Percentiles rank a stretch among this genome's conserved stretches.
Evolutionary conservation across 2,329 filamentous ascomycete genomes (phyloP).

Genomic region (Huntiella bhutanensis): DNA sequence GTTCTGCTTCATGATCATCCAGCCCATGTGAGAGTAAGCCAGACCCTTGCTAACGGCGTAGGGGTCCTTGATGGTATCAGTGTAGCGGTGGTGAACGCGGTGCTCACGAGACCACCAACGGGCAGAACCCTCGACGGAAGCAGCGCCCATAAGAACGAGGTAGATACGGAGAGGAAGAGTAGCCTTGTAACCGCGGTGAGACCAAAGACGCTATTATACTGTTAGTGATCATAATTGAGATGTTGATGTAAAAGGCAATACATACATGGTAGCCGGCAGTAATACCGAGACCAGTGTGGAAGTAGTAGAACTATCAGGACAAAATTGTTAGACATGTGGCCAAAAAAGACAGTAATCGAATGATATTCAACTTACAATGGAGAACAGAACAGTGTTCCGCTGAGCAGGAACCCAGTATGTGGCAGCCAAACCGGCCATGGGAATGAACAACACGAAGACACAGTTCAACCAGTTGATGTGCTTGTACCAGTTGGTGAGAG

Average conservation of each 20-base stretch:
- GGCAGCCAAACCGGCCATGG: conserved; percentile 51
- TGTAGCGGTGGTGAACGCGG: conserved; percentile 77
- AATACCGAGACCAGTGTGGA: conserved; percentile 64
- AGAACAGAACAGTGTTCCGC: conserved; percentile 52
- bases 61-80: conserved; percentile 80
- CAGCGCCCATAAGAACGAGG: conserved; percentile 62
- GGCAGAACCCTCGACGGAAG: conserved; percentile 70
- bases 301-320: conserved; percentile 38
- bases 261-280: conserved; percentile 37
- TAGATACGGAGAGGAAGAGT: conserved; percentile 59
- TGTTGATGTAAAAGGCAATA: not conserved
- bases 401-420: conserved; percentile 63
- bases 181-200: conserved; percentile 69
- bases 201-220: conserved; percentile 51
- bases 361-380: conserved; percentile 25
- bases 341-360: not conserved
- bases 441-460: conserved; percentile 59
- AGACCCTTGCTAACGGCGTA: conserved; percentile 83
- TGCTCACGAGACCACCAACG: conserved; percentile 81
- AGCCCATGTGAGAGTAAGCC: conserved; percentile 60
- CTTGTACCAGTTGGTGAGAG: conserved; percentile 69
- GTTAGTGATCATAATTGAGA: conserved; percentile 1
- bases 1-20: conserved; percentile 91
- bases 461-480: conserved; percentile 92
- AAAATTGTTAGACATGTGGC: not conserved